Percentiles rank a stretch among this genome's conserved stretches.
Evolutionary conservation across 371 early-diverging fungal species (phyloP).

Genomic region (Haplosporangium sp.): DNA sequence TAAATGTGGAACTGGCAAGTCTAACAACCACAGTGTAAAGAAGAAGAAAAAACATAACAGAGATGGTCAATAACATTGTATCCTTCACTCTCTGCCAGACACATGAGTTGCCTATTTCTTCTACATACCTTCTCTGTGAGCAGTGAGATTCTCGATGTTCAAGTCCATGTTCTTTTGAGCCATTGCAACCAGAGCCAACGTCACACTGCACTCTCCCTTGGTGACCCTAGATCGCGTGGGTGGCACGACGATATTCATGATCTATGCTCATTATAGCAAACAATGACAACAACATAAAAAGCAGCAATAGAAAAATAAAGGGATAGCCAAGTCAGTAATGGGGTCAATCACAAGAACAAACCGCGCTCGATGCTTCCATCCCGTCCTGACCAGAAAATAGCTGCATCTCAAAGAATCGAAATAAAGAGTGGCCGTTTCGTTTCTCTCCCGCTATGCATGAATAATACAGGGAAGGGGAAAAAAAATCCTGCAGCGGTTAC

Average conservation of each 20-base stretch:
- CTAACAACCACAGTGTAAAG: constrained; percentile 17
- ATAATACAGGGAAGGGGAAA: background rate
- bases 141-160: constrained; percentile 60
- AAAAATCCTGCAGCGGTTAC: constrained; percentile 42
- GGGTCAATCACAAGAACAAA: background rate
- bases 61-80: background rate
- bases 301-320: background rate
- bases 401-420: no score
- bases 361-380: no score
- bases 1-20: constrained; percentile 49
- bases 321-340: background rate
- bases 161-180: constrained; percentile 84
- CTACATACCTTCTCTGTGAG: constrained; percentile 61
- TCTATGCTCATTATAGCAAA: constrained; percentile 10
- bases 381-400: no score
- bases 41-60: background rate
- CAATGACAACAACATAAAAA: background rate
- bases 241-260: constrained; percentile 59
- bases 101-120: background rate
- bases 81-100: background rate
- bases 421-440: background rate
- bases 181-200: constrained; percentile 75
- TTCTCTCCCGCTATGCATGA: background rate
- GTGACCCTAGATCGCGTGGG: constrained; percentile 66
- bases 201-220: constrained; percentile 75